These are phyloP conservation scores for Symbiodinium pilosum DNA, from an alignment of 73 alveolate genomes.

Conservation along the genomic window DNA sequence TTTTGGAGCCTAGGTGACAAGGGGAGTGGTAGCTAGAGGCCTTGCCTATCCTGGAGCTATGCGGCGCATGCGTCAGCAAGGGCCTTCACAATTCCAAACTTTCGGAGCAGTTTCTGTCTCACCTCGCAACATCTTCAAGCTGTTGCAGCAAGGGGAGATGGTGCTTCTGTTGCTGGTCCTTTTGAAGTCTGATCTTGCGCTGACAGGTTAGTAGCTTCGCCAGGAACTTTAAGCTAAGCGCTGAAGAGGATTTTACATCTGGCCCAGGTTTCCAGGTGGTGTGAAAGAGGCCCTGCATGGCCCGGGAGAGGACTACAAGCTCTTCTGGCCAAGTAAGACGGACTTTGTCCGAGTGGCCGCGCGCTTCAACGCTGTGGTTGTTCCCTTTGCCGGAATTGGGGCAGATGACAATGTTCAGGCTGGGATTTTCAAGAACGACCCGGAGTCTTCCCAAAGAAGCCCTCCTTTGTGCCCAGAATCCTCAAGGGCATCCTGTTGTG, in stretches of 20 bases:
- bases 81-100: constrained; percentile 66
- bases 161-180: constrained; percentile 83
- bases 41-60: constrained; percentile 87
- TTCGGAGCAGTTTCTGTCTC: constrained; percentile 88
- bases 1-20: too few species aligned
- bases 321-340: constrained; percentile 88
- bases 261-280: constrained; percentile 86
- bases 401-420: constrained; percentile 77
- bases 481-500: too few species aligned
- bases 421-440: too few species aligned
- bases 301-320: constrained; percentile 82
- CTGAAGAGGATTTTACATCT: too few species aligned
- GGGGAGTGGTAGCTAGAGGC: constrained; percentile 82
- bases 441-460: background rate
- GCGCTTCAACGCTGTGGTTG: constrained; percentile 73
- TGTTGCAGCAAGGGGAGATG: constrained; percentile 89
- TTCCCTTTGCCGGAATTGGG: constrained; percentile 74
- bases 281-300: constrained; percentile 80
- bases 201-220: too few species aligned
- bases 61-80: constrained; percentile 45
- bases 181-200: too few species aligned
- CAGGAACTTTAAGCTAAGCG: too few species aligned
- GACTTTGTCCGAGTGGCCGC: constrained; percentile 92
- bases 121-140: constrained; percentile 80
- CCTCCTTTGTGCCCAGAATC: background rate